Conservation (phyloP, 805 yeast genomes). For the Kazachstania africana region DNA sequence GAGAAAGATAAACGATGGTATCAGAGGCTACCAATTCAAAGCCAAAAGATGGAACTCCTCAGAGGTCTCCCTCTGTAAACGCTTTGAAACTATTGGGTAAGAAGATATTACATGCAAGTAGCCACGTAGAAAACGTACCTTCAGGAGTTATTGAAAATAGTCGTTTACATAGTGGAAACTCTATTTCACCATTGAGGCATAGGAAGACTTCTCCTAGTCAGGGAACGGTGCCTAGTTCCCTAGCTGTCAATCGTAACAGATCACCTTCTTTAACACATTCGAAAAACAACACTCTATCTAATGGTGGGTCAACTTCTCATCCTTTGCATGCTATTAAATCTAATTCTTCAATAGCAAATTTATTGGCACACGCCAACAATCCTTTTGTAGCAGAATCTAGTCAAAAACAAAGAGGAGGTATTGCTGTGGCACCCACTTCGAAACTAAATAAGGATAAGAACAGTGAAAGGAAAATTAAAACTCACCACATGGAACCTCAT, state of each 20-base stretch:
- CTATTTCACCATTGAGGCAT: slow-evolving; percentile 6
- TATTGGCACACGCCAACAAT: slow-evolving; percentile 21
- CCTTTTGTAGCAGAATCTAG: slow-evolving; percentile 22
- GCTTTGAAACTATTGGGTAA: slow-evolving; percentile 9
- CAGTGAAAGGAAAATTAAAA: slow-evolving; percentile 3
- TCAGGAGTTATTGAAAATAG: not conserved
- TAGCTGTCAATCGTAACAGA: slow-evolving; percentile 6
- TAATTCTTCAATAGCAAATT: slow-evolving; percentile 16
- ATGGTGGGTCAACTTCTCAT: not conserved
- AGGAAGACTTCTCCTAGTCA: slow-evolving; percentile 4
- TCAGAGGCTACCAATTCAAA: not conserved
- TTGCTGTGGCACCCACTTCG: not conserved
- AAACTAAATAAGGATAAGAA: not conserved
- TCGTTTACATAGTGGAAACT: slow-evolving; percentile 3
- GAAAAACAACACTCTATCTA: slow-evolving; percentile 4
- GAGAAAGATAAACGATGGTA: not conserved
- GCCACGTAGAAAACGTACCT: slow-evolving; percentile 2
- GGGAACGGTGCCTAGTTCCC: not conserved
- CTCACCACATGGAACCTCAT: slow-evolving; percentile 7
- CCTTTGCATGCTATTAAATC: slow-evolving; percentile 11
- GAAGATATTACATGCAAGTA: slow-evolving; percentile 5
- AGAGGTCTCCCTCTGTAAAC: slow-evolving; percentile 4
- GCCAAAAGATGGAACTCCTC: not conserved
- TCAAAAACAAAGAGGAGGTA: too few species aligned
- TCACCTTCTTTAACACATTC: slow-evolving; percentile 14